phyloP scores from a whole-genome alignment of 768 basidiomycete genomes.

The Termitomyces sp. region DNA sequence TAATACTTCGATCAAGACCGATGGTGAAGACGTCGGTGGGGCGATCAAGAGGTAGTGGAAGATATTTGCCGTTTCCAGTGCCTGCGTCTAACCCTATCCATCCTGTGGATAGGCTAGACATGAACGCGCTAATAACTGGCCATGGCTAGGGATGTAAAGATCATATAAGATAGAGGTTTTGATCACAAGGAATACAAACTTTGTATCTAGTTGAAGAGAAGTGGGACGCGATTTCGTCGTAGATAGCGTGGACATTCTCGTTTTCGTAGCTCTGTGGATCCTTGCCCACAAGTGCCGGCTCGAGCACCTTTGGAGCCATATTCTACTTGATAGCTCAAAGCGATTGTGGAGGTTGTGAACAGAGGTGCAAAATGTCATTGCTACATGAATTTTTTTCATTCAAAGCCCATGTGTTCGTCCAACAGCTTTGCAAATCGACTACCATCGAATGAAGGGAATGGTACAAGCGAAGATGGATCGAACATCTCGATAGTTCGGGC shows the following conservation, averaged over 20 bases:
- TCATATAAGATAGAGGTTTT: background rate
- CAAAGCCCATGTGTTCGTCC: conserved; percentile 79
- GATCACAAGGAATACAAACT: conserved; percentile 34
- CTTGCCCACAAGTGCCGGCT: conserved; percentile 37
- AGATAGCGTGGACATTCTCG: conserved; percentile 76
- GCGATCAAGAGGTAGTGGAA: conserved; percentile 66
- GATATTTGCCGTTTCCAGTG: conserved; percentile 97
- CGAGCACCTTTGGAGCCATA: conserved; percentile 28
- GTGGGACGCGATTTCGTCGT: conserved; percentile 82
- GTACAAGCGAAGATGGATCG: conserved; percentile 38
- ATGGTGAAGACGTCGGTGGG: conserved; percentile 66
- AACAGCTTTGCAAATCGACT: conserved; percentile 62
- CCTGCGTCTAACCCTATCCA: conserved; percentile 93
- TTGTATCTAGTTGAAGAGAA: conserved; percentile 91
- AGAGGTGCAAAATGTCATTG: background rate
- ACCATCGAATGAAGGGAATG: conserved; percentile 69
- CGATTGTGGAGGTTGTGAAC: conserved; percentile 12
- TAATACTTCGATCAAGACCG: conserved; percentile 80
- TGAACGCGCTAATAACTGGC: conserved; percentile 81
- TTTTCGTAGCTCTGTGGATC: conserved; percentile 64
- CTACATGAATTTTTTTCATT: conserved; percentile 12
- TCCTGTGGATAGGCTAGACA: conserved; percentile 66
- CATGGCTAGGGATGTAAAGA: conserved; percentile 57
- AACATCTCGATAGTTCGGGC: conserved; percentile 50
- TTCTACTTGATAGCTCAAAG: background rate